Conservation (phyloP, 2,329 filamentous ascomycete genomes). For the Alternaria burnsii region DNA sequence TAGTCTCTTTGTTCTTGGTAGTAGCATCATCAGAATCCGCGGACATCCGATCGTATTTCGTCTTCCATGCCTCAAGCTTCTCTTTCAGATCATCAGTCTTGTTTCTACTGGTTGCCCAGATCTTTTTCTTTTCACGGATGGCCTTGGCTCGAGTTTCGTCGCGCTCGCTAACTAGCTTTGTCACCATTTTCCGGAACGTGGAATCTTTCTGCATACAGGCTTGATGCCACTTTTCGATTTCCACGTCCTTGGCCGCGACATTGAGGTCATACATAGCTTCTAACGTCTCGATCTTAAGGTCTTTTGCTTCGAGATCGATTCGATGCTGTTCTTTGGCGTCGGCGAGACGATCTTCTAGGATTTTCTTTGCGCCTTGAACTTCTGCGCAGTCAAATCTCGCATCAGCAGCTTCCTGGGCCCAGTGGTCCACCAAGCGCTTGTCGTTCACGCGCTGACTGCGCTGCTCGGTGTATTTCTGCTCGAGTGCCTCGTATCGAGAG, state of each 20-base stretch:
- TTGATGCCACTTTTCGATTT: neutral
- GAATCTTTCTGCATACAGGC: neutral
- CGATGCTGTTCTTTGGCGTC: neutral
- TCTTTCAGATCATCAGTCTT: neutral
- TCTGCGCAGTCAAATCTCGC: neutral
- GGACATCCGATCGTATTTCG: neutral
- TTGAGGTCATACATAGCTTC: neutral
- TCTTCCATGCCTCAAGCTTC: neutral
- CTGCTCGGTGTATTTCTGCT: constrained; percentile 3
- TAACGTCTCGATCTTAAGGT: neutral
- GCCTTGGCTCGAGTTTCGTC: neutral
- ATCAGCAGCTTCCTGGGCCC: neutral
- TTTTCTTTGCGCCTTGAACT: neutral
- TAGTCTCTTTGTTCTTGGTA: neutral
- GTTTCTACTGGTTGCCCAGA: neutral
- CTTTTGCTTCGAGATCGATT: neutral
- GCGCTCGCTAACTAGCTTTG: neutral
- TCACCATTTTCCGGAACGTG: neutral
- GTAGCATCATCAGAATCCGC: neutral
- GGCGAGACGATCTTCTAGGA: neutral
- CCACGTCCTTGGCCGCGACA: neutral
- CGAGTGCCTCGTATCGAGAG: neutral
- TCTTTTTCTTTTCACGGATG: neutral
- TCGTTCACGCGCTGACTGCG: neutral
- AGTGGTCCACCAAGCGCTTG: constrained; percentile 1